phyloP scores from a whole-genome alignment of 768 basidiomycete genomes.

The Naganishia kalamii region DNA sequence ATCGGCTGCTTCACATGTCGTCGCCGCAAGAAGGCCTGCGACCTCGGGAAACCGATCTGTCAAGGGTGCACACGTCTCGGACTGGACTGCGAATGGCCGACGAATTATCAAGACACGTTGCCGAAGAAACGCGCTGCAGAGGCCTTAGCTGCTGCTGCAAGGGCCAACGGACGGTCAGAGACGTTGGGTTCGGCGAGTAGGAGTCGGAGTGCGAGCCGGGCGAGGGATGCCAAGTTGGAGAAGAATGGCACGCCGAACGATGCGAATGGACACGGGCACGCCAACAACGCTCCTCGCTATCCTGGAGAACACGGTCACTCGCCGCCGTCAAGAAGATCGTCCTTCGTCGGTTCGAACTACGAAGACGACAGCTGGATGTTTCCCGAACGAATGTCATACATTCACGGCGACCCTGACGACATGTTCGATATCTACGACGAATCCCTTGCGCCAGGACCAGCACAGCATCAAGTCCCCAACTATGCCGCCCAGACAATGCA shows the following conservation, averaged over 20 bases:
- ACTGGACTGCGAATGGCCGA: slow-evolving; percentile 26
- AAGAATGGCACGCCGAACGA: slow-evolving; percentile 14
- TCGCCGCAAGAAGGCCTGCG: slow-evolving; percentile 33
- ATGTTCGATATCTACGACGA: slow-evolving; percentile 17
- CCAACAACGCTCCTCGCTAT: not conserved
- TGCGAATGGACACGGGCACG: not conserved
- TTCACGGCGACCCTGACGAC: slow-evolving; percentile 6
- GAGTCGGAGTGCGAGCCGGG: slow-evolving; percentile 4
- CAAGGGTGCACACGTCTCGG: slow-evolving; percentile 30
- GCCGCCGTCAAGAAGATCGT: not conserved
- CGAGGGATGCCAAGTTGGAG: not conserved
- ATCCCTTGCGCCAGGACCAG: not conserved
- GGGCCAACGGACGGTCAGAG: slow-evolving; percentile 12
- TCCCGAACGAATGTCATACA: slow-evolving; percentile 14
- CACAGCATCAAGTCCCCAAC: not conserved
- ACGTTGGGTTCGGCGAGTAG: not conserved
- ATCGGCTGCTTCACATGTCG: slow-evolving; percentile 35
- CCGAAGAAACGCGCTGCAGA: not conserved
- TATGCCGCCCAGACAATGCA: not conserved
- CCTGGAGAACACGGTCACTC: not conserved
- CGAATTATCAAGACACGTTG: slow-evolving; percentile 2
- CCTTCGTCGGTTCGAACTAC: not conserved
- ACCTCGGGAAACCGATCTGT: slow-evolving; percentile 30
- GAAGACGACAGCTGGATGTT: slow-evolving; percentile 15
- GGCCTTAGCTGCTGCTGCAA: not conserved